phyloP scores from a whole-genome alignment of 176 grass and related monocot genomes.

The Avena atlantica region DNA sequence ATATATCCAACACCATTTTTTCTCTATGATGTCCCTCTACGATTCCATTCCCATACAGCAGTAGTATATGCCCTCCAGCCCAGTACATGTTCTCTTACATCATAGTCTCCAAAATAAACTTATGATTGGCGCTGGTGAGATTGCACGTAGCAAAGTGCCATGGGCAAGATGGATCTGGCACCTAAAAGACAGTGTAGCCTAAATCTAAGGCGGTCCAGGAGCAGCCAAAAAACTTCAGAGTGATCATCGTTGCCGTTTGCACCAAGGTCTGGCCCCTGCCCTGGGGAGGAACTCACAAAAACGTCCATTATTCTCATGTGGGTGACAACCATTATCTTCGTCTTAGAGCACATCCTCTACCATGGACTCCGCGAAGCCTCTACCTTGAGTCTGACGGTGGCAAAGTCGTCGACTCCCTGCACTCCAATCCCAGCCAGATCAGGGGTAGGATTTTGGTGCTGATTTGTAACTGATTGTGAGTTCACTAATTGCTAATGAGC shows the following conservation, averaged over 20 bases:
- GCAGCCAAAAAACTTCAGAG: background rate
- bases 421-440: background rate
- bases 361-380: background rate
- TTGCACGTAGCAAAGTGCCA: background rate
- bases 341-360: background rate
- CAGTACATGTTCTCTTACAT: background rate
- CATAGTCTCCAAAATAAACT: conserved; percentile 3
- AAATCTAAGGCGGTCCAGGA: background rate
- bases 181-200: background rate
- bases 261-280: background rate
- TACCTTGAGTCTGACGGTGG: background rate
- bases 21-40: background rate
- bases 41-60: background rate
- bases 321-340: background rate
- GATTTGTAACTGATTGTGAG: background rate
- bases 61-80: background rate
- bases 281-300: background rate
- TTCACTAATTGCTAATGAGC: background rate
- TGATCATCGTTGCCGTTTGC: background rate
- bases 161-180: background rate
- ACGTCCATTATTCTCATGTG: background rate
- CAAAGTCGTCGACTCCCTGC: background rate
- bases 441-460: background rate
- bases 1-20: conserved; percentile 6
- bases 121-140: background rate